These are phyloP conservation scores for Litsea cubeba DNA, from an alignment of 164 flowering plant species.

Conservation along the genomic window DNA sequence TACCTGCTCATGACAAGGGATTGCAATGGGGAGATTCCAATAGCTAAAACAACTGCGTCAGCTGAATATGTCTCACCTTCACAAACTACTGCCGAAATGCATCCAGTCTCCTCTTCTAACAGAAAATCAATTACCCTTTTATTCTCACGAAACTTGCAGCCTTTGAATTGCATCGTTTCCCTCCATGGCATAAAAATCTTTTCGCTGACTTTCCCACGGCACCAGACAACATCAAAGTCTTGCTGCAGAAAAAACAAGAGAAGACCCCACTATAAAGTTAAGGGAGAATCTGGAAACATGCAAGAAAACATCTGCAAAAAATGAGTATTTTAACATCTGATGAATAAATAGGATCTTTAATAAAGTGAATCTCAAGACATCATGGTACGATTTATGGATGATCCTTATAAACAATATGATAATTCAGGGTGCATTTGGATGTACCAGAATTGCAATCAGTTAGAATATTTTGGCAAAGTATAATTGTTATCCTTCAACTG, in stretches of 20 bases:
- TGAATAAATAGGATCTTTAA: no score
- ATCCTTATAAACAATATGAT: no score
- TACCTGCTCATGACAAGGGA: slow-evolving; percentile 41
- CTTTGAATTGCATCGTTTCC: slow-evolving; percentile 37
- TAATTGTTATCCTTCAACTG: no score
- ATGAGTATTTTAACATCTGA: no score
- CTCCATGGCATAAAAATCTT: slow-evolving; percentile 58
- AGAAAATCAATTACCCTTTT: slow-evolving; percentile 44
- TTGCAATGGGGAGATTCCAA: slow-evolving; percentile 53
- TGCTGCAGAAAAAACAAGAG: slow-evolving; percentile 26
- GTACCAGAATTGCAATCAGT: no score
- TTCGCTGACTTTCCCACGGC: slow-evolving; percentile 45
- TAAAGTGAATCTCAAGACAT: no score
- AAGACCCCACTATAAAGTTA: no score
- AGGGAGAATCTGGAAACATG: no score
- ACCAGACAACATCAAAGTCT: slow-evolving; percentile 45
- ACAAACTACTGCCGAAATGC: slow-evolving; percentile 46
- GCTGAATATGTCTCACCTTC: slow-evolving; percentile 36
- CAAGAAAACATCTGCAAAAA: no score
- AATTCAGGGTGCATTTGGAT: no score
- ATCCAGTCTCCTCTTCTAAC: slow-evolving; percentile 40
- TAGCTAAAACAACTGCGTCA: slow-evolving; percentile 56
- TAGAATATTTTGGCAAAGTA: no score
- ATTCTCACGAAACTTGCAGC: slow-evolving; percentile 40
- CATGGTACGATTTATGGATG: no score